A percentile compares a stretch with the other conserved stretches of the same genome.
Conservation (phyloP, 2,329 filamentous ascomycete species). For the Hymenoscyphus linearis region DNA sequence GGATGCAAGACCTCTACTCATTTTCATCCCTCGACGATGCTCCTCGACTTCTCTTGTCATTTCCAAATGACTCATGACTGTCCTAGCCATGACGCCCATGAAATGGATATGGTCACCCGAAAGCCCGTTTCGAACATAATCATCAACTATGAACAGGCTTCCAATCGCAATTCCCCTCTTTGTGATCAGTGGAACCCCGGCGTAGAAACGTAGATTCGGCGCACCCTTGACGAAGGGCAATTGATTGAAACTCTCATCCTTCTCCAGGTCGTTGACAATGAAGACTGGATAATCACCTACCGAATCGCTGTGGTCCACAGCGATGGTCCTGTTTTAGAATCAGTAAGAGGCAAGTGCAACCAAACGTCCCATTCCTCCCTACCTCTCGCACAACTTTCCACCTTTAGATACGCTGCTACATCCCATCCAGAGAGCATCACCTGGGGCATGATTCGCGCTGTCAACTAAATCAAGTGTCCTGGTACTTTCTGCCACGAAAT, state of each 20-base stretch:
- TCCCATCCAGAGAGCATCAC: slow-evolving; percentile 32
- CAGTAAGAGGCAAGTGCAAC: slow-evolving; percentile 1
- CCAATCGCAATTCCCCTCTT: slow-evolving; percentile 44
- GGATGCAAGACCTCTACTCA: slow-evolving; percentile 47
- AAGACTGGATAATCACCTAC: slow-evolving; percentile 28
- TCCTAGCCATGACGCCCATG: slow-evolving; percentile 50
- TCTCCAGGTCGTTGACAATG: slow-evolving; percentile 28
- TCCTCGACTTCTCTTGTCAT: slow-evolving; percentile 49
- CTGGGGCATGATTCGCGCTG: slow-evolving; percentile 24
- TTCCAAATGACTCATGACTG: slow-evolving; percentile 58
- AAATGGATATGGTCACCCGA: slow-evolving; percentile 45
- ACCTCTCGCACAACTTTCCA: slow-evolving; percentile 32
- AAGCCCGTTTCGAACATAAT: slow-evolving; percentile 46
- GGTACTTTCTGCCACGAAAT: slow-evolving; percentile 48
- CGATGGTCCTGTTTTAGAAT: slow-evolving; percentile 24
- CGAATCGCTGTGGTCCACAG: slow-evolving; percentile 15
- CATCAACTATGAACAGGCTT: slow-evolving; percentile 55
- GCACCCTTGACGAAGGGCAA: slow-evolving; percentile 26
- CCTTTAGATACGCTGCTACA: slow-evolving; percentile 28
- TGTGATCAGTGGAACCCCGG: slow-evolving; percentile 32
- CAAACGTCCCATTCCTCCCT: neutral
- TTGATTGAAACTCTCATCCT: slow-evolving; percentile 29
- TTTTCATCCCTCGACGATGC: slow-evolving; percentile 49
- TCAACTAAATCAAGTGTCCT: slow-evolving; percentile 36
- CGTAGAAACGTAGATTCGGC: slow-evolving; percentile 30